Evolutionary conservation across 371 early-diverging fungal species (phyloP).

Genomic region (Fennellomyces sp.): DNA sequence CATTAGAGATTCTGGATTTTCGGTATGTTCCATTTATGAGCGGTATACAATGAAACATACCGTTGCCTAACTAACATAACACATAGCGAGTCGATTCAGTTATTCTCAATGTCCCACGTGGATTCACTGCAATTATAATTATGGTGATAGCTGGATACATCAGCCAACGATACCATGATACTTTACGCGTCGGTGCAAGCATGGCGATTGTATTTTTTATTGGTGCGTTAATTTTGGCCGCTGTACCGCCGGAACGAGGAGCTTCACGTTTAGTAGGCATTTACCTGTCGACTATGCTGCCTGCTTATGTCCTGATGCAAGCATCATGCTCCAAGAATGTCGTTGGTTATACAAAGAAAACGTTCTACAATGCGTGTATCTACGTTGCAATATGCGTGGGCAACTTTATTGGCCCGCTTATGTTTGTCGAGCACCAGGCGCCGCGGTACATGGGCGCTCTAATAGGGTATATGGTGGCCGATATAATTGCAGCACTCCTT

Average conservation of each 20-base stretch:
- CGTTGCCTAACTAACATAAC: no score
- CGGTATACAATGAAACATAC: no score
- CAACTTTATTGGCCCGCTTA: slow-evolving; percentile 20
- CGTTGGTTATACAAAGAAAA: slow-evolving; percentile 17
- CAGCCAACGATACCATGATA: slow-evolving; percentile 7
- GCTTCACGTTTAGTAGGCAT: slow-evolving; percentile 9
- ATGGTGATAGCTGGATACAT: slow-evolving; percentile 1
- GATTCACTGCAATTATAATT: background rate
- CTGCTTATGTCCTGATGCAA: slow-evolving; percentile 8
- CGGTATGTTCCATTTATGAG: slow-evolving; percentile 19
- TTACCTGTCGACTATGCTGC: slow-evolving; percentile 6
- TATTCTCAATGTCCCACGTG: background rate
- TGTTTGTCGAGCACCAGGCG: slow-evolving; percentile 15
- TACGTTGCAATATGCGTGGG: slow-evolving; percentile 7
- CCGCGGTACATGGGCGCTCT: slow-evolving; percentile 14
- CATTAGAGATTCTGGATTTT: slow-evolving; percentile 13
- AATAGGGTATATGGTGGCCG: slow-evolving; percentile 23
- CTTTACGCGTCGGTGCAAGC: slow-evolving; percentile 1
- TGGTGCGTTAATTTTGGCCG: slow-evolving; percentile 2
- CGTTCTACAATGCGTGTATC: slow-evolving; percentile 10
- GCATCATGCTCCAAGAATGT: slow-evolving; percentile 11
- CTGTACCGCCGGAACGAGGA: background rate
- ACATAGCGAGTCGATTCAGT: background rate
- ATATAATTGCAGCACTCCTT: slow-evolving; percentile 12
- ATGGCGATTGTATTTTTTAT: background rate